Percentiles rank a stretch among this genome's conserved stretches.
Evolutionary conservation across 148 eudicot species (phyloP).

Genomic region (Vaccinium darrowii): DNA sequence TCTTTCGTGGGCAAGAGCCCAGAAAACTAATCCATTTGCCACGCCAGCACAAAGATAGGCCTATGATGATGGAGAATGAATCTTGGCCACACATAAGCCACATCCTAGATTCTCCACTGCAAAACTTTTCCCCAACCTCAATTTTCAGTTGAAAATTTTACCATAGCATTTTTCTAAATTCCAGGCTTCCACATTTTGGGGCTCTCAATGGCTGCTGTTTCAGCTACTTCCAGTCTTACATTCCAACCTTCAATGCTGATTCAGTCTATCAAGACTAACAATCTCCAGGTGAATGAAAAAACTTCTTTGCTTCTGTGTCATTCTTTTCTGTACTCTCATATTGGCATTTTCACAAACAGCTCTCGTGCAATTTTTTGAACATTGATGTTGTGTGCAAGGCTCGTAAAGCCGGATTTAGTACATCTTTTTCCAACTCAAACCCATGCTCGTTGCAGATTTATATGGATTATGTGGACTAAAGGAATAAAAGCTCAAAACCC

Average conservation of each 20-base stretch:
- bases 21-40: neutral
- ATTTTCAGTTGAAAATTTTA: neutral
- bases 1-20: neutral
- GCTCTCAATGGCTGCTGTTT: constrained; percentile 17
- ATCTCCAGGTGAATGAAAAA: constrained; percentile 2
- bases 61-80: neutral
- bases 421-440: neutral
- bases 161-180: neutral
- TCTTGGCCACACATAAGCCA: constrained; percentile 1
- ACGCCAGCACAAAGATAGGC: neutral
- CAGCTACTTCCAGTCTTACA: neutral
- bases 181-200: neutral
- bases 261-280: neutral
- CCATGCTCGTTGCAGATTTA: too few relatives aligned
- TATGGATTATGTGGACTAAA: too few relatives aligned
- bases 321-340: neutral
- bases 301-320: neutral
- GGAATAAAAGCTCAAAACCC: too few relatives aligned
- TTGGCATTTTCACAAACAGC: neutral
- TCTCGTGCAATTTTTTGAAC: neutral
- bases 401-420: neutral
- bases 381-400: neutral
- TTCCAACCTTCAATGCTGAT: constrained; percentile 5
- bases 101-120: neutral
- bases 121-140: neutral